Evolutionary conservation across 192 early-diverging fungal species (phyloP).

Genomic region (Umbelopsis isabellina): DNA sequence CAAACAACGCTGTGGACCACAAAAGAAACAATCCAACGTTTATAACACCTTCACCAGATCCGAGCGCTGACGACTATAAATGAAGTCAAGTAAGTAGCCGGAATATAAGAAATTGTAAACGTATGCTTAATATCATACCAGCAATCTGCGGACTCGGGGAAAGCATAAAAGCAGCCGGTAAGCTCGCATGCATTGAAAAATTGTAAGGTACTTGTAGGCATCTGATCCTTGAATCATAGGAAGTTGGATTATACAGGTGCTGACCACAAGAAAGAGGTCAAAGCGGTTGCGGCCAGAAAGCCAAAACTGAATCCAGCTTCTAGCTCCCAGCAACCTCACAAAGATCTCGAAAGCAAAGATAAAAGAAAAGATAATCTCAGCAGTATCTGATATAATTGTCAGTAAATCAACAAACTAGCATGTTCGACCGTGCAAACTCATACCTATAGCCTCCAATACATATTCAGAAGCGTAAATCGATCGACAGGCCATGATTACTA

Average conservation of each 20-base stretch:
- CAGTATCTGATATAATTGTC: constrained; percentile 32
- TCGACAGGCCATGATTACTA: constrained; percentile 52
- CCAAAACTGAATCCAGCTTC: constrained; percentile 44
- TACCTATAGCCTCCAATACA: constrained; percentile 39
- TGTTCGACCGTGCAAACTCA: not conserved
- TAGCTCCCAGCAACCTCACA: constrained; percentile 42
- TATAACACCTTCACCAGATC: constrained; percentile 36
- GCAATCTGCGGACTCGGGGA: constrained; percentile 45
- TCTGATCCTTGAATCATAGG: constrained; percentile 45
- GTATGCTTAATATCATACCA: constrained; percentile 38
- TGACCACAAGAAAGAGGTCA: constrained; percentile 49
- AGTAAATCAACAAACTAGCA: not conserved
- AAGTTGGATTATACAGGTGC: constrained; percentile 54
- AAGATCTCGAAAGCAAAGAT: constrained; percentile 54
- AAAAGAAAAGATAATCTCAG: constrained; percentile 52
- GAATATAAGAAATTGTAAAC: not conserved
- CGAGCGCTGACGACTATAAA: constrained; percentile 31
- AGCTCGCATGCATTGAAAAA: constrained; percentile 52
- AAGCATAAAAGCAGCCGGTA: constrained; percentile 54
- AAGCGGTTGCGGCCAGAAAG: constrained; percentile 43
- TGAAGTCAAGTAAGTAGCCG: not conserved
- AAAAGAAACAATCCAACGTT: constrained; percentile 38
- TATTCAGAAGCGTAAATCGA: constrained; percentile 31
- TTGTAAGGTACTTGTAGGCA: constrained; percentile 53
- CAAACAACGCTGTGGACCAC: constrained; percentile 31